Base-by-base conservation (phyloP, 495 filamentous ascomycete genomes). In the Jackrogersella minutella region DNA sequence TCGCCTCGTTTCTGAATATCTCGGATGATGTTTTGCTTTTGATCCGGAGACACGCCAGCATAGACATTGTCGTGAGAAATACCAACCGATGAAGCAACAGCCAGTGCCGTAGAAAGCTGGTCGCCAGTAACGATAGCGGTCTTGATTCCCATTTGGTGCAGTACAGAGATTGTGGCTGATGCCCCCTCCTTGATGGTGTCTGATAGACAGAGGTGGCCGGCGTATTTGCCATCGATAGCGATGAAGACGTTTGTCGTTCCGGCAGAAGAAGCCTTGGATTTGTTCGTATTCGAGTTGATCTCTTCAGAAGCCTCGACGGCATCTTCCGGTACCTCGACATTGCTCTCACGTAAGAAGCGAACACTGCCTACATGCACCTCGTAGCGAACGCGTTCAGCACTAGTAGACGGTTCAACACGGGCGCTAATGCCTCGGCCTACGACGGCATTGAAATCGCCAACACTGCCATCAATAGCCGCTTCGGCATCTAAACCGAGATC, bases 121-220 rank as follows among this genome's bases (percentile, higher is more conserved):
- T 99, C 95, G 50, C 95, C 95, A 0, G 95, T 99, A 4, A 99
- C 93, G 73, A 99, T 92, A 26, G 93, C 91, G 4, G 91, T 89
- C 52, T 89, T 87, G 71, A 98, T 89, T 16, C 90, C 88, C 86
- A 98, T 90, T 54, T 85, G 86, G 70, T 89, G 85, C 43, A 99
- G 82, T 16, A 93, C 95, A n/a, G 87, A 79, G 46, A 99, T 89
- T 31, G 91, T 85, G 17, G 92, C 91, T n/a, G 84, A 83, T 7
- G 95, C 94, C 43, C 88, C 91, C 16, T 88, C 85, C 73, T 99
- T 99, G 74, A 99, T 86, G 14, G 88, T 95, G 73, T 99, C 95
- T 5, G 89, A 87, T 28, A 99, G 88, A 56, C 87, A 88, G 43
- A 98, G 84, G 13, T 88, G 86, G 52, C 95, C 95, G 6, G 91